Evolutionary conservation across 441 rosid genomes (phyloP).

Genomic region (Populus hybrid): DNA sequence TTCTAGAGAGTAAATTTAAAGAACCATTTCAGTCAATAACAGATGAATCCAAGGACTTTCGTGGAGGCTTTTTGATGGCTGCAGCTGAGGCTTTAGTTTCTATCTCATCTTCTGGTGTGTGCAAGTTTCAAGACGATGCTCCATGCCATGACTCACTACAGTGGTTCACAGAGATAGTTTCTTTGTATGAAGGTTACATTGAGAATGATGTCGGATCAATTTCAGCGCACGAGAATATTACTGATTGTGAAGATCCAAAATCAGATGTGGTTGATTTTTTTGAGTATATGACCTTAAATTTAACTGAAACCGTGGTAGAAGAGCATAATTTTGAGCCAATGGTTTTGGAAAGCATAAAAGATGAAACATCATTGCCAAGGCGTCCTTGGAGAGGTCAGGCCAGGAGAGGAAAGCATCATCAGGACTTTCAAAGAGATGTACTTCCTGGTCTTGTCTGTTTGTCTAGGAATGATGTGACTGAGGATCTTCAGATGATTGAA

Average conservation of each 20-base stretch:
- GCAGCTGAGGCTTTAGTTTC: constrained; percentile 78
- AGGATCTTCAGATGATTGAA: constrained; percentile 80
- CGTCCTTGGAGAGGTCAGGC: constrained; percentile 39
- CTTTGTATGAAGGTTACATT: constrained; percentile 22
- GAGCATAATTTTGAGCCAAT: constrained; percentile 59
- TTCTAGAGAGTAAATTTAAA: constrained; percentile 9
- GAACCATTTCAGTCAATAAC: constrained; percentile 16
- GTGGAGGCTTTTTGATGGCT: constrained; percentile 26
- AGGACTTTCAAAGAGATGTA: constrained; percentile 95
- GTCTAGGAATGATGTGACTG: constrained; percentile 75
- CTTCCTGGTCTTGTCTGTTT: constrained; percentile 85
- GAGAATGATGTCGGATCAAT: constrained; percentile 32
- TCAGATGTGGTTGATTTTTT: constrained; percentile 55
- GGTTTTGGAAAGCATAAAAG: constrained; percentile 44
- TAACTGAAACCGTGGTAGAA: constrained; percentile 45
- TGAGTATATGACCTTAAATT: constrained; percentile 68
- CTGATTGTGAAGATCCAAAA: constrained; percentile 24
- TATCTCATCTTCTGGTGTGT: constrained; percentile 44
- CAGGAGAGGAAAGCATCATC: constrained; percentile 87
- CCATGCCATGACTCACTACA: constrained; percentile 46
- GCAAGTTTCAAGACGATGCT: constrained; percentile 25
- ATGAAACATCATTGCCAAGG: constrained; percentile 42
- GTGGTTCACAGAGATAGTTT: constrained; percentile 67
- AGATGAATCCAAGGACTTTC: constrained; percentile 19
- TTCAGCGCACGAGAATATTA: constrained; percentile 32